A percentile compares a stretch with the other conserved stretches of the same genome.
These are phyloP conservation scores for Salinomyces thailandicus DNA, from an alignment of 2,329 filamentous ascomycete genomes.

Conservation along the genomic window DNA sequence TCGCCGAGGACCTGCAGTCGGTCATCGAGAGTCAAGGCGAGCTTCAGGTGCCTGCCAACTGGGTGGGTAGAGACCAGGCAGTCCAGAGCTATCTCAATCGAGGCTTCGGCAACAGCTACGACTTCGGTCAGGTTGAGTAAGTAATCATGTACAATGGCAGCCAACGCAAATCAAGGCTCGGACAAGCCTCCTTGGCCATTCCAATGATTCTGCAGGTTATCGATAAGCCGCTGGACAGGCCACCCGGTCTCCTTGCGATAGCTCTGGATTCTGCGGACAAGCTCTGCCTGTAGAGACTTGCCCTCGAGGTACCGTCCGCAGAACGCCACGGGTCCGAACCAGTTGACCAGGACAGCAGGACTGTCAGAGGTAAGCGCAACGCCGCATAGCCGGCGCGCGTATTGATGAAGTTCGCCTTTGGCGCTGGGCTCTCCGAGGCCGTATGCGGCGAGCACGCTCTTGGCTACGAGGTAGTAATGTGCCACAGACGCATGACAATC, in stretches of 20 bases:
- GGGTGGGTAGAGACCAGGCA: slow-evolving; percentile 34
- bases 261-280: slow-evolving; percentile 2
- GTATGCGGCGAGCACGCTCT: neutral
- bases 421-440: neutral
- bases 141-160: too few relatives aligned
- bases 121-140: slow-evolving; percentile 42
- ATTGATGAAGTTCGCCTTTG: neutral
- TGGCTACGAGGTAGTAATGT: neutral
- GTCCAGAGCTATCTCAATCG: slow-evolving; percentile 43
- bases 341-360: slow-evolving; percentile 7
- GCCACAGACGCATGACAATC: neutral
- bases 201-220: slow-evolving; percentile 3
- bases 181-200: too few relatives aligned
- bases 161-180: too few relatives aligned
- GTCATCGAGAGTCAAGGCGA: slow-evolving; percentile 33
- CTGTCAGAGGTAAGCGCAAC: slow-evolving; percentile 4
- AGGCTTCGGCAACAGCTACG: slow-evolving; percentile 52
- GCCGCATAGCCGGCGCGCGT: slow-evolving; percentile 5
- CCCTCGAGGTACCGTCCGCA: slow-evolving; percentile 3
- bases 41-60: slow-evolving; percentile 44
- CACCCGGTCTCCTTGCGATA: slow-evolving; percentile 5
- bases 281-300: slow-evolving; percentile 2
- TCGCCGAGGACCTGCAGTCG: slow-evolving; percentile 41
- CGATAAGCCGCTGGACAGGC: slow-evolving; percentile 6
- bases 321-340: slow-evolving; percentile 7